These are phyloP conservation scores for Chimonanthus salicifolius DNA, from an alignment of 164 flowering plant genomes.

Conservation along the genomic window DNA sequence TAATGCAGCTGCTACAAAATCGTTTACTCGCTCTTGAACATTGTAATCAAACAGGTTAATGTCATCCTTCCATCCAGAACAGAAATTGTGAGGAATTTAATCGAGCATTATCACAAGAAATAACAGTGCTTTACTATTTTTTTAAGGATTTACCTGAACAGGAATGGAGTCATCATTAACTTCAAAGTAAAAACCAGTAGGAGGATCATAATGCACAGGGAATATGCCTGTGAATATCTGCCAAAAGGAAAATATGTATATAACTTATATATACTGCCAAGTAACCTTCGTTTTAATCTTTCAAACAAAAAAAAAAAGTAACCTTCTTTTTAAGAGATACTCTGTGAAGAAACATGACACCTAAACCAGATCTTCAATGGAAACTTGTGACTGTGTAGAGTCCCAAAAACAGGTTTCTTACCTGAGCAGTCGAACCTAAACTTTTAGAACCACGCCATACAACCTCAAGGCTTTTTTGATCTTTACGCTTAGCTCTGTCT, in stretches of 20 bases:
- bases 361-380: too few species aligned
- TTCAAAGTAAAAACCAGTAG: slow-evolving; percentile 52
- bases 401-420: slow-evolving; percentile 5
- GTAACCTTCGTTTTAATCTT: too few species aligned
- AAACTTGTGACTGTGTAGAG: background rate
- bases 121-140: background rate
- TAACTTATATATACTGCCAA: too few species aligned
- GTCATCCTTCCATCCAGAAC: slow-evolving; percentile 35
- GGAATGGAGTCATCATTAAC: slow-evolving; percentile 47
- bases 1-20: slow-evolving; percentile 82
- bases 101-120: background rate
- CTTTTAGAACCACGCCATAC: slow-evolving; percentile 84
- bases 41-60: slow-evolving; percentile 77
- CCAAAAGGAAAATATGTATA: background rate
- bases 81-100: slow-evolving; percentile 1
- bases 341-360: too few species aligned
- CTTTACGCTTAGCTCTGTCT: slow-evolving; percentile 73
- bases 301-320: too few species aligned
- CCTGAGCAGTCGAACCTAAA: slow-evolving; percentile 56
- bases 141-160: slow-evolving; percentile 44
- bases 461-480: slow-evolving; percentile 77
- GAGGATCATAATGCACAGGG: slow-evolving; percentile 60
- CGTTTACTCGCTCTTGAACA: slow-evolving; percentile 85
- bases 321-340: too few species aligned
- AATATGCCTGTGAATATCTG: slow-evolving; percentile 69